Evolutionary conservation across 179 eudicot species (phyloP).

Genomic region (Pouteria campechiana): DNA sequence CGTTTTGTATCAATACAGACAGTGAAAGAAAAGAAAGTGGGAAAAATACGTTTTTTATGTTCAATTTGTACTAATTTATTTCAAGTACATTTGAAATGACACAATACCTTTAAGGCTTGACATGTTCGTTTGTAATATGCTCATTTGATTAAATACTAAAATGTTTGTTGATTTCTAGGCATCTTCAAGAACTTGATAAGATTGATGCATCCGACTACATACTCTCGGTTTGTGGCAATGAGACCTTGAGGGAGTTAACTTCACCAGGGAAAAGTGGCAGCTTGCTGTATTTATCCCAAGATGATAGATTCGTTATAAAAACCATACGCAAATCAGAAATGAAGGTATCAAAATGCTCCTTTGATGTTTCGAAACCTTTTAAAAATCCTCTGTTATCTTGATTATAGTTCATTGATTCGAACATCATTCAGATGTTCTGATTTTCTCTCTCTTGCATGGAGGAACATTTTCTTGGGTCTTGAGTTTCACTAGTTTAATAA

Average conservation of each 20-base stretch:
- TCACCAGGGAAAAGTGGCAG: constrained; percentile 31
- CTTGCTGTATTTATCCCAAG: constrained; percentile 29
- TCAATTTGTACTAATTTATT: too few species aligned
- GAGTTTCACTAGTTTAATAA: too few species aligned
- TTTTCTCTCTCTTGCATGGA: too few species aligned
- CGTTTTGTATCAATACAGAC: too few species aligned
- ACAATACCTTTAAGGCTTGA: too few species aligned
- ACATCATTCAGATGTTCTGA: too few species aligned
- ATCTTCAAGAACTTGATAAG: constrained; percentile 32
- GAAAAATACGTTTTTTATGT: too few species aligned
- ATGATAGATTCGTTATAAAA: constrained; percentile 34
- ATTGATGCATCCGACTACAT: constrained; percentile 33
- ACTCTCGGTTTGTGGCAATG: constrained; percentile 30
- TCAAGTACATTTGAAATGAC: too few species aligned
- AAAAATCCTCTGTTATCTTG: neutral
- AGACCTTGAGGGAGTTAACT: constrained; percentile 33
- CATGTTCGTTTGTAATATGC: too few species aligned
- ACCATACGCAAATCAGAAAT: constrained; percentile 41
- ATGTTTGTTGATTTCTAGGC: constrained; percentile 18
- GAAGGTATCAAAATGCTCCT: constrained; percentile 33
- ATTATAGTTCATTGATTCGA: neutral
- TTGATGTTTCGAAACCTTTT: neutral
- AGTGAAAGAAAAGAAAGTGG: too few species aligned
- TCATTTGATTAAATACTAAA: too few species aligned
- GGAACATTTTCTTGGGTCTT: too few species aligned